Evolutionary conservation across 2,329 filamentous ascomycete genomes (phyloP), one percentile per base, ranked within the genome.

Genomic region (Lasiodiplodia theobromae): DNA sequence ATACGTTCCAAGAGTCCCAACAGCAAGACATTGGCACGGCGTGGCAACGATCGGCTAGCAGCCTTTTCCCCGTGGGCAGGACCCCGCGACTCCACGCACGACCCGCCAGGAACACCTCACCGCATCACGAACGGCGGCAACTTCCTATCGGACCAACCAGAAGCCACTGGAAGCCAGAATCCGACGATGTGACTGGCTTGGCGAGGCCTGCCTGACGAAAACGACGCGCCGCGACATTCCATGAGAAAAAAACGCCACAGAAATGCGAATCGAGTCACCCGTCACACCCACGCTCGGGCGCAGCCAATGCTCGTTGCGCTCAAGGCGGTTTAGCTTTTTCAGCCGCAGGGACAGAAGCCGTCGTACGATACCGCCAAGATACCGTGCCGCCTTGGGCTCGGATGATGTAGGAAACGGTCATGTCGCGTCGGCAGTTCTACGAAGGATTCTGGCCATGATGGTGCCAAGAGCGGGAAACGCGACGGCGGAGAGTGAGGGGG

Each of bases 281-380:
- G 58, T 34, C 58, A 21, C 58, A 49, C 8, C 38, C 40, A 62
- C 38, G 40, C 54, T 40, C 54, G 38, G 31, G 34, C 18, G 8
- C 12, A 57, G 38, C 21, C 37, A 18, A 18, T 47, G 57, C 57
- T 8, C 25, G 54, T 21, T 7, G 6, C 57, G 38, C 57, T 31
- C 40, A 37, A 51, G 34, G 3, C 58, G 28, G 58, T n/a, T n/a
- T 51, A 63, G 58, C 44, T 12, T 31, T 49, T 49, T 49, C 38
- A 62, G 57, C 40, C 38, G 57, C 57, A 60, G 28, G 28, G 52
- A 54, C 23, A 40, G 23, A 14, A 2, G 44, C 3, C n/a, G 60
- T 64, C 60, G 60, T 64, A 64, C 60, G 60, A 64, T 64, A 23
- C n/a, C 47, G 60, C 60, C 60, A 63, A 63, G 44, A 8, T 37